A percentile compares a stretch with the other conserved stretches of the same genome.
Conservation (phyloP, 805 yeast species). For the Candida insectalens region DNA sequence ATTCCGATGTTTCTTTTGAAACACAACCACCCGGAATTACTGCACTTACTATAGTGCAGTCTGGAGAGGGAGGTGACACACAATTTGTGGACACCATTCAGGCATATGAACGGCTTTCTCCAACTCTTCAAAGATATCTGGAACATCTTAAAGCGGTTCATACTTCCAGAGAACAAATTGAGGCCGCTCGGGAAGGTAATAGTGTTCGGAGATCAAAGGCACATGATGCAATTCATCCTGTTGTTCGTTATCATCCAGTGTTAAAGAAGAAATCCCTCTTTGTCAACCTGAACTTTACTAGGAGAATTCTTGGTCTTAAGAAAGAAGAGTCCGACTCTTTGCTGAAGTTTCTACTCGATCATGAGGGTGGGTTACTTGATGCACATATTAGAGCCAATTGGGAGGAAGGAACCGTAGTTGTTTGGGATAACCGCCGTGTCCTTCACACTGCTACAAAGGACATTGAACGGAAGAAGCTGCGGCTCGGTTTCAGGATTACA, state of each 20-base stretch:
- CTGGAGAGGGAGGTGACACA: constrained; percentile 63
- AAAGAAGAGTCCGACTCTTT: constrained; percentile 59
- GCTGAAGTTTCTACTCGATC: constrained; percentile 44
- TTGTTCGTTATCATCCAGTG: constrained; percentile 66
- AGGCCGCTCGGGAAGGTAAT: constrained; percentile 40
- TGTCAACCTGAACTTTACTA: constrained; percentile 44
- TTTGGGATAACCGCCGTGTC: constrained; percentile 73
- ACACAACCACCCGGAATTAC: constrained; percentile 66
- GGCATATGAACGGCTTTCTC: constrained; percentile 65
- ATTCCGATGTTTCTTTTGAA: constrained; percentile 69
- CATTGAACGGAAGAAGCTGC: constrained; percentile 53
- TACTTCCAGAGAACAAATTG: constrained; percentile 64
- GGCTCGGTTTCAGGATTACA: constrained; percentile 72
- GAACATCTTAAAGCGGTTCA: constrained; percentile 59
- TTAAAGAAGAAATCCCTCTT: constrained; percentile 50
- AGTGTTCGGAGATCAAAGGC: constrained; percentile 58
- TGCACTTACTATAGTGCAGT: constrained; percentile 51
- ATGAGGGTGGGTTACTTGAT: constrained; percentile 42
- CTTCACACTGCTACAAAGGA: constrained; percentile 64
- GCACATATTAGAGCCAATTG: constrained; percentile 62
- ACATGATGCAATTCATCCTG: constrained; percentile 56
- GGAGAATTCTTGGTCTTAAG: constrained; percentile 62
- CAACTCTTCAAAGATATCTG: constrained; percentile 47
- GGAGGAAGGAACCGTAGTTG: constrained; percentile 59
- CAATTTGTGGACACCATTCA: constrained; percentile 62